These are phyloP conservation scores for Leucosporidium scottii DNA, from an alignment of 768 basidiomycete genomes.

Conservation along the genomic window DNA sequence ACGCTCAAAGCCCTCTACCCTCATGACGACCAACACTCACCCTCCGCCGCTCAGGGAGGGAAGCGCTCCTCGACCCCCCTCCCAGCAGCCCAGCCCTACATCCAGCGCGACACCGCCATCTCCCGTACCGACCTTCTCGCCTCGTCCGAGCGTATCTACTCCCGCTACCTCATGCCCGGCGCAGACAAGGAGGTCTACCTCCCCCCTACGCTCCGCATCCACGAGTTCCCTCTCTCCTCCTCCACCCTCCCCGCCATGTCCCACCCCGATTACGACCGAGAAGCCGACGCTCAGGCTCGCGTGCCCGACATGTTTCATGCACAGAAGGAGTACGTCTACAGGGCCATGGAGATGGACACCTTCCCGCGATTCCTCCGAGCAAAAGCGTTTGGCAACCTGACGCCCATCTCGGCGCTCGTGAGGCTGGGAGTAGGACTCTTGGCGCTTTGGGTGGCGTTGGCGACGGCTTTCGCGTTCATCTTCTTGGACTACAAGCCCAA, in stretches of 20 bases:
- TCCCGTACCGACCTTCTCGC: conserved; percentile 80
- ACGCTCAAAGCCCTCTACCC: conserved; percentile 36
- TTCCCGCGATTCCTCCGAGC: conserved; percentile 75
- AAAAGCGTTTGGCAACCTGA: conserved; percentile 97
- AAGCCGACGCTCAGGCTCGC: conserved; percentile 71
- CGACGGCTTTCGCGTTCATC: conserved; percentile 79
- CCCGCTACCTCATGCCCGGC: conserved; percentile 78
- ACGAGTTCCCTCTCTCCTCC: conserved; percentile 77
- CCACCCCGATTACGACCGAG: conserved; percentile 47
- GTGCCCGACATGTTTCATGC: conserved; percentile 91
- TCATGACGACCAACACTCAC: conserved; percentile 18
- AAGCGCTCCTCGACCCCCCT: conserved; percentile 14
- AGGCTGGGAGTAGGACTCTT: conserved; percentile 77
- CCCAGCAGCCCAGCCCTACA: conserved; percentile 70
- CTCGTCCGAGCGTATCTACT: conserved; percentile 92
- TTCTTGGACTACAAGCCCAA: conserved; percentile 92
- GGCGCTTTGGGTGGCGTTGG: conserved; percentile 88
- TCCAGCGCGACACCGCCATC: conserved; percentile 84
- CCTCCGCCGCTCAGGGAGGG: neutral
- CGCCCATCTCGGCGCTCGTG: conserved; percentile 79
- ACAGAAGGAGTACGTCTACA: conserved; percentile 64
- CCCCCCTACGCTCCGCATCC: conserved; percentile 82
- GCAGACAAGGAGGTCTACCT: conserved; percentile 98
- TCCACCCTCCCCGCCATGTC: conserved; percentile 60
- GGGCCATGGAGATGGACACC: conserved; percentile 41